Evolutionary conservation across 78 protist species (phyloP).

Genomic region (Dictyostelium capitatum): DNA sequence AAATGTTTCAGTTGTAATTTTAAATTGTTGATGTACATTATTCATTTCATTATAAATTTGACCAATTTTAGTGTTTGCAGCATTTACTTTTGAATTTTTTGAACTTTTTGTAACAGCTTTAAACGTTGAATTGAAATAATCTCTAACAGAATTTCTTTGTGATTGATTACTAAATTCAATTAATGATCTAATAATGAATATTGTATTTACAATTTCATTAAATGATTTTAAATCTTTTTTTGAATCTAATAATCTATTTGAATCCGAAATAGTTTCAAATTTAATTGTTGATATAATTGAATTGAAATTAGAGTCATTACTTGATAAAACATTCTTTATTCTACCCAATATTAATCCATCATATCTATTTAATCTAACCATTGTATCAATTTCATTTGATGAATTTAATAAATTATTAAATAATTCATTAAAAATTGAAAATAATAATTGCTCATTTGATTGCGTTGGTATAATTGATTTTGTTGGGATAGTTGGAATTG

Average conservation of each 20-base stretch:
- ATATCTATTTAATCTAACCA: no score
- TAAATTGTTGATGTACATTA: not conserved
- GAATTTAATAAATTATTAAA: no score
- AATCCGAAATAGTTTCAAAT: no score
- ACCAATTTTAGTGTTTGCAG: not conserved
- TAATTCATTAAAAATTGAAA: no score
- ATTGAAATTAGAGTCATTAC: no score
- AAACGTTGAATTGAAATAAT: not conserved
- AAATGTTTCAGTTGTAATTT: not conserved
- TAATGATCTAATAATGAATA: not conserved
- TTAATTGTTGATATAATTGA: no score
- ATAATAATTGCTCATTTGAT: not conserved
- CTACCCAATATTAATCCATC: no score
- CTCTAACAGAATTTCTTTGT: conserved; percentile 1
- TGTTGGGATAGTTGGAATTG: not conserved
- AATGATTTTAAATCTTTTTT: not conserved
- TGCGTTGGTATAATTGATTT: not conserved
- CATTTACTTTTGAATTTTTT: not conserved
- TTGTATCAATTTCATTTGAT: no score
- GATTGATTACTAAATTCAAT: not conserved
- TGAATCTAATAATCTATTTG: not conserved
- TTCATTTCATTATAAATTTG: not conserved
- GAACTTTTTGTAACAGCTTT: not conserved
- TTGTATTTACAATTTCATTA: not conserved
- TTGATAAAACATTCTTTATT: no score